Conservation (phyloP, 192 early-diverging fungal species). For the Radiomyces spectabilis region DNA sequence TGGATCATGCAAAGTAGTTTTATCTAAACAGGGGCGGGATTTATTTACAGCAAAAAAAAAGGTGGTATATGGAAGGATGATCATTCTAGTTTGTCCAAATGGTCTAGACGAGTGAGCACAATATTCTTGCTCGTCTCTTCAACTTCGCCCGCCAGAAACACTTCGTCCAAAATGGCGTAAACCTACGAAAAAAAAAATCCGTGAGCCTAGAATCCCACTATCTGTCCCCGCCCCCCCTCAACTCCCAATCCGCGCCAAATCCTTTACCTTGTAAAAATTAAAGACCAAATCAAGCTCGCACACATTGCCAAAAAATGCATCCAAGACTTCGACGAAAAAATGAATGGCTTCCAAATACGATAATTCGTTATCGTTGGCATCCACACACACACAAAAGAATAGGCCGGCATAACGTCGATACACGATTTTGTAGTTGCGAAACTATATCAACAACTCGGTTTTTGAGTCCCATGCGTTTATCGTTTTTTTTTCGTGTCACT, state of each 20-base stretch:
- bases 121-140: constrained; percentile 89
- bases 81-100: constrained; percentile 64
- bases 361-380: constrained; percentile 97
- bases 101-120: constrained; percentile 66
- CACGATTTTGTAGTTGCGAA: constrained; percentile 96
- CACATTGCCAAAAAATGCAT: constrained; percentile 97
- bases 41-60: no score
- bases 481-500: neutral
- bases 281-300: constrained; percentile 98
- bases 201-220: no score
- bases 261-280: constrained; percentile 84
- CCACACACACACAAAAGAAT: constrained; percentile 98
- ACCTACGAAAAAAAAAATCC: constrained; percentile 43
- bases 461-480: neutral
- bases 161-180: constrained; percentile 95
- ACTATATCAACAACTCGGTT: no score
- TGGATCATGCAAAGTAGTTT: no score
- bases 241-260: no score
- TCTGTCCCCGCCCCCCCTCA: no score
- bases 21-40: no score
- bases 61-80: no score
- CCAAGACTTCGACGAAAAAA: constrained; percentile 97
- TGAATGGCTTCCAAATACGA: constrained; percentile 95
- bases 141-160: constrained; percentile 96
- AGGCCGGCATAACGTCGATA: constrained; percentile 97